These are phyloP conservation scores for Cladosporium sp. DNA, from an alignment of 2,329 filamentous ascomycete species.

Conservation along the genomic window DNA sequence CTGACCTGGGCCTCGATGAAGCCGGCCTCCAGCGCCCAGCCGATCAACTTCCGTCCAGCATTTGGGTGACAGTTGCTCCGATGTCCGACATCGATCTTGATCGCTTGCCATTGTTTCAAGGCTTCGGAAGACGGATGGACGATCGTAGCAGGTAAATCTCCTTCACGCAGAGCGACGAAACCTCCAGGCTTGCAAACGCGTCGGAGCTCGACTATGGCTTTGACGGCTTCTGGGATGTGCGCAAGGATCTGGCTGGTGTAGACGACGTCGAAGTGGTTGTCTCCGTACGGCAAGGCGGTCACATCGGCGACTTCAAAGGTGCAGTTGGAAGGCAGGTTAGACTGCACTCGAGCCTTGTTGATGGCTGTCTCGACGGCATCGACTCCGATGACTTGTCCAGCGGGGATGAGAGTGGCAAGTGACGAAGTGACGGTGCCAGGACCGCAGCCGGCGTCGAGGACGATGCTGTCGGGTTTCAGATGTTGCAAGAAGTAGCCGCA, in stretches of 20 bases:
- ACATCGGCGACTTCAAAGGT: constrained; percentile 42
- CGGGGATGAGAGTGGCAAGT: constrained; percentile 30
- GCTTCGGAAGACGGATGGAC: neutral
- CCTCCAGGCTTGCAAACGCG: constrained; percentile 54
- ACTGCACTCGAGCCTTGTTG: constrained; percentile 32
- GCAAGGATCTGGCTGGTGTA: constrained; percentile 59
- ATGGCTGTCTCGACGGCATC: constrained; percentile 35
- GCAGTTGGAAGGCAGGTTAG: constrained; percentile 35
- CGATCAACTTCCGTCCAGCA: neutral
- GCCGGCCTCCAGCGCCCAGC: neutral
- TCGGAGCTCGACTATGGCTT: constrained; percentile 54
- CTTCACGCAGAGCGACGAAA: neutral
- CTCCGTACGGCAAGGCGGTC: constrained; percentile 40
- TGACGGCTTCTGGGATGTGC: constrained; percentile 53
- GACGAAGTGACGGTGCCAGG: constrained; percentile 42
- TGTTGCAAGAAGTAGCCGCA: constrained; percentile 4
- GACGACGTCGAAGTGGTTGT: constrained; percentile 59
- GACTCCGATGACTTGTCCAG: constrained; percentile 34
- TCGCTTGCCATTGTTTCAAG: neutral
- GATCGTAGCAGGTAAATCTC: neutral
- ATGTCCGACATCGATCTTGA: neutral
- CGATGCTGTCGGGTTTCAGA: constrained; percentile 29
- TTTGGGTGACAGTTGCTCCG: neutral
- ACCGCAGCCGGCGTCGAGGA: constrained; percentile 42
- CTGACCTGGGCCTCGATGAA: neutral